Conservation (phyloP, 164 flowering plant genomes). For the Chimonanthus praecox region DNA sequence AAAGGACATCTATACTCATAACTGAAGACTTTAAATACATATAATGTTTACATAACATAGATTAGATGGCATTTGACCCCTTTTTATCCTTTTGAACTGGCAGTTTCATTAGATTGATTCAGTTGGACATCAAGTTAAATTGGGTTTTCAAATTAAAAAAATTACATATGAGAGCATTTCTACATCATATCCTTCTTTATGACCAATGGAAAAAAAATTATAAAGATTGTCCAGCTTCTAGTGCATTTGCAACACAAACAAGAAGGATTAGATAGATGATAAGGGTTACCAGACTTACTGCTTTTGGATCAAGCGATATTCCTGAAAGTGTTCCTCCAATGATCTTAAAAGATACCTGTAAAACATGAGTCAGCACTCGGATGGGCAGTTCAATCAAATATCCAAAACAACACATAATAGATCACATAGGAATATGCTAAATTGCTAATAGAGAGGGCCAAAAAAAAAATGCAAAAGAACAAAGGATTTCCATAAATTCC, state of each 20-base stretch:
- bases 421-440: neutral
- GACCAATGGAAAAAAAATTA: too few species aligned
- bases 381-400: neutral
- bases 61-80: too few species aligned
- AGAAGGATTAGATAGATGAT: neutral
- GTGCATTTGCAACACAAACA: neutral
- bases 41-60: too few species aligned
- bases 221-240: neutral
- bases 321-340: conserved; percentile 80
- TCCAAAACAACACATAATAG: neutral
- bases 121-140: too few species aligned
- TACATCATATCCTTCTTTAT: too few species aligned
- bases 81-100: too few species aligned
- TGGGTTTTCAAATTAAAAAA: too few species aligned
- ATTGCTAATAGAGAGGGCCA: neutral
- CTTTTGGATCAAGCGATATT: conserved; percentile 83
- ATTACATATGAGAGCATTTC: too few species aligned
- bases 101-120: too few species aligned
- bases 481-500: neutral
- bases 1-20: too few species aligned
- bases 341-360: conserved; percentile 90
- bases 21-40: too few species aligned
- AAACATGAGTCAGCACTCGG: conserved; percentile 12
- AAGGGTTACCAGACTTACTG: conserved; percentile 50
- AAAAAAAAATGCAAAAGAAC: neutral